These are phyloP conservation scores for Pogostemon cablin DNA, from an alignment of 257 asterid genomes.

Conservation along the genomic window DNA sequence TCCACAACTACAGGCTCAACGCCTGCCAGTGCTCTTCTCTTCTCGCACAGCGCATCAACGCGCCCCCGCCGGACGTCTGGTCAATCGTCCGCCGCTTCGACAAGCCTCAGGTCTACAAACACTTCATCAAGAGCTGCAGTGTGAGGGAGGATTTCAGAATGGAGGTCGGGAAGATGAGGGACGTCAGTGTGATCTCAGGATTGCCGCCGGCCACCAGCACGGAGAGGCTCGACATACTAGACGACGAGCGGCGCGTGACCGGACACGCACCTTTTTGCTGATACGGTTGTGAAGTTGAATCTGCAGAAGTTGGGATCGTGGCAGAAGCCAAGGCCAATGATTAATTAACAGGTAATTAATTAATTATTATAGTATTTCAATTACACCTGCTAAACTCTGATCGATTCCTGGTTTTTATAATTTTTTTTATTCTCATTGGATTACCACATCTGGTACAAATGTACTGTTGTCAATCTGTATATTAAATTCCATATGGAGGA, in stretches of 20 bases:
- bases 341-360: conserved; percentile 21
- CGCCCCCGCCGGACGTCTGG: conserved; percentile 74
- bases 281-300: conserved; percentile 77
- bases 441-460: too few species aligned
- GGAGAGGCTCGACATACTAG: conserved; percentile 78
- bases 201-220: conserved; percentile 89
- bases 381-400: too few species aligned
- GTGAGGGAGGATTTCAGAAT: conserved; percentile 49
- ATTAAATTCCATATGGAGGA: too few species aligned
- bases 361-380: not conserved
- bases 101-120: conserved; percentile 79
- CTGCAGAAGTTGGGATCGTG: conserved; percentile 79
- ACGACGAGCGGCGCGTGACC: conserved; percentile 75
- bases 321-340: conserved; percentile 45
- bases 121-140: conserved; percentile 90
- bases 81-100: conserved; percentile 77
- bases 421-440: too few species aligned
- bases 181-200: conserved; percentile 81
- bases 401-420: too few species aligned
- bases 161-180: conserved; percentile 64
- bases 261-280: conserved; percentile 90
- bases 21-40: conserved; percentile 75
- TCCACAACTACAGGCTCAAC: conserved; percentile 74
- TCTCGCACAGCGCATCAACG: conserved; percentile 71
- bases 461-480: too few species aligned